Percentiles rank a stretch among this genome's conserved stretches.
Conservation (phyloP, 306 rosid species). For the Sicyos edulis region DNA sequence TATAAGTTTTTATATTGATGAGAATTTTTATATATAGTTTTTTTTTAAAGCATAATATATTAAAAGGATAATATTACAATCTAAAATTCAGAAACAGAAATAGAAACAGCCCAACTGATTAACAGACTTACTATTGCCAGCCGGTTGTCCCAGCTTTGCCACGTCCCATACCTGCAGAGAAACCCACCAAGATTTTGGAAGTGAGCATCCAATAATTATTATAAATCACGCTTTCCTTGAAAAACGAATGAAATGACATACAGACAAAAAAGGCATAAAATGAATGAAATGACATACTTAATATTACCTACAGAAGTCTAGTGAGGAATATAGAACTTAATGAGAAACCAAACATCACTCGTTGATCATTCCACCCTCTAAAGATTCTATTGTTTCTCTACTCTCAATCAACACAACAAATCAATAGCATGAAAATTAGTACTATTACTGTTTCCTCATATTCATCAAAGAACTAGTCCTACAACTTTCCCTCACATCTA, state of each 20-base stretch:
- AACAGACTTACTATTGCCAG: slow-evolving; percentile 52
- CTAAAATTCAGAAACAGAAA: not conserved
- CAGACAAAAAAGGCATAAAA: too few species aligned
- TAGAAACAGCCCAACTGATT: not conserved
- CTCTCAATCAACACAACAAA: not conserved
- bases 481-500: not conserved
- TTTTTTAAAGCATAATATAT: not conserved
- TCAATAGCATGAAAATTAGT: not conserved
- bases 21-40: not conserved
- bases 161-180: slow-evolving; percentile 82
- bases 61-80: not conserved
- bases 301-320: too few species aligned
- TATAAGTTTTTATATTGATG: not conserved
- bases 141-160: slow-evolving; percentile 88
- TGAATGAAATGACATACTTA: too few species aligned
- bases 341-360: too few species aligned
- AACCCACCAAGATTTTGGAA: slow-evolving; percentile 19
- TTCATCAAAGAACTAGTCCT: not conserved
- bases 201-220: slow-evolving; percentile 16
- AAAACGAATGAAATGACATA: too few species aligned
- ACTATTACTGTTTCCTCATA: not conserved
- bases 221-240: too few species aligned
- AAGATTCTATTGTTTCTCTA: too few species aligned
- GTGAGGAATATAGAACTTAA: too few species aligned
- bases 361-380: too few species aligned